phyloP scores from a whole-genome alignment of 345 rosid genomes.

The Combretum micranthum region DNA sequence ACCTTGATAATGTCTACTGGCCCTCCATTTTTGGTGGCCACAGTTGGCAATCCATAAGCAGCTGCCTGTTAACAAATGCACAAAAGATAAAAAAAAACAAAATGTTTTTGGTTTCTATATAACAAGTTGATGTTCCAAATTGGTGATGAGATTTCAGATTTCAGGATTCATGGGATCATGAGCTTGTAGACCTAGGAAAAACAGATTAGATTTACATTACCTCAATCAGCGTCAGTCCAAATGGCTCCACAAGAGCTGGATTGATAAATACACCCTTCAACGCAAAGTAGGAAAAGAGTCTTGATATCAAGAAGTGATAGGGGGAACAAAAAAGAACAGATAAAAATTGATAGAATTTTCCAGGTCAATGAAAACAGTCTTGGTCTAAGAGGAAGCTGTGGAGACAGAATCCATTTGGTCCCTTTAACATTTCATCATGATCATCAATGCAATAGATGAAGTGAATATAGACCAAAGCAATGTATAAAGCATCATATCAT shows the following conservation, averaged over 20 bases:
- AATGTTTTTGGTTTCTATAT: neutral
- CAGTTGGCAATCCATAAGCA: slow-evolving; percentile 63
- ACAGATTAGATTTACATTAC: slow-evolving; percentile 13
- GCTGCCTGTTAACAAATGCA: slow-evolving; percentile 40
- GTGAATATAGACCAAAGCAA: no score
- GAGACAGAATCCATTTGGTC: no score
- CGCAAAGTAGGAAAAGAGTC: slow-evolving; percentile 19
- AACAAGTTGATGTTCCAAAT: neutral
- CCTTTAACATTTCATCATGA: no score
- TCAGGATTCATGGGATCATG: no score
- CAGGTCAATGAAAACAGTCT: no score
- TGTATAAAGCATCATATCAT: no score
- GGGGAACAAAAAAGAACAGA: no score
- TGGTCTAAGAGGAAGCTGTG: no score
- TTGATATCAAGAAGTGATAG: neutral
- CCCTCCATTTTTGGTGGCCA: slow-evolving; percentile 68
- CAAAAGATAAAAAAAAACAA: slow-evolving; percentile 2
- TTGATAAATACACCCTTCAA: slow-evolving; percentile 68
- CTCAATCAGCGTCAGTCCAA: slow-evolving; percentile 66
- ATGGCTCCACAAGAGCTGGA: slow-evolving; percentile 73
- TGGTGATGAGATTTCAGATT: neutral
- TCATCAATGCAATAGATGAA: no score
- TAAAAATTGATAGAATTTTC: no score
- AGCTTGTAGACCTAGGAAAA: neutral
- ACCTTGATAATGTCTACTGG: slow-evolving; percentile 66